Conservation (phyloP, 1,284 basidiomycete genomes). For the Marasmius fiardii region DNA sequence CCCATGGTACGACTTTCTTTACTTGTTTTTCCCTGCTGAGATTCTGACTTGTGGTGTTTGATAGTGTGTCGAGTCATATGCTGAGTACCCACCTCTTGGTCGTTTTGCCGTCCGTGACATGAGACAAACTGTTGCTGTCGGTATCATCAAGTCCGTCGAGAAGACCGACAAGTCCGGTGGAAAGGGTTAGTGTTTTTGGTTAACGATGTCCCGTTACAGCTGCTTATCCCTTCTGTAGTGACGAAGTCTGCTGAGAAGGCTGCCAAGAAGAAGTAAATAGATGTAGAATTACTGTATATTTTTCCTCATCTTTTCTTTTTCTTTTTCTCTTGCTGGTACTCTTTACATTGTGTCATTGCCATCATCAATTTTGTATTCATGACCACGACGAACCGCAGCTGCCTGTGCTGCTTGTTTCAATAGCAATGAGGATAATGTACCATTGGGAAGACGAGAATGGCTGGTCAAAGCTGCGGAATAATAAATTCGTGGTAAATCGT, state of each 20-base stretch:
- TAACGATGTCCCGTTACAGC: constrained; percentile 5
- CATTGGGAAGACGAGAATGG: too few relatives aligned
- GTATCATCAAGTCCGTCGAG: constrained; percentile 95
- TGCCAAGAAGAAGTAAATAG: constrained; percentile 93
- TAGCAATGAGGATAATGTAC: neutral
- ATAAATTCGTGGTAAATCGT: too few relatives aligned
- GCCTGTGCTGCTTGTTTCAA: neutral
- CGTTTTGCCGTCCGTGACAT: constrained; percentile 99
- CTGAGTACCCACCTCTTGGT: constrained; percentile 98
- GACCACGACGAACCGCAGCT: constrained; percentile 36
- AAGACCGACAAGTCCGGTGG: constrained; percentile 86
- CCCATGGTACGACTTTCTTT: constrained; percentile 64
- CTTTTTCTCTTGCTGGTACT: constrained; percentile 42
- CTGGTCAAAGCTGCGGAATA: too few relatives aligned
- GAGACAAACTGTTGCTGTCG: constrained; percentile 97
- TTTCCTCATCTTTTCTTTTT: constrained; percentile 45
- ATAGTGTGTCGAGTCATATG: constrained; percentile 92
- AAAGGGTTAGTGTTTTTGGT: constrained; percentile 59
- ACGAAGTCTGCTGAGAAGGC: constrained; percentile 97
- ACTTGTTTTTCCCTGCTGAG: neutral
- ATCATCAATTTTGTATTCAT: constrained; percentile 45
- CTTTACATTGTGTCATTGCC: constrained; percentile 41
- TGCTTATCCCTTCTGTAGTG: constrained; percentile 42
- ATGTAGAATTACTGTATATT: constrained; percentile 62
- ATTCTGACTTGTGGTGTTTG: neutral